These are phyloP conservation scores for Diplodia mutila DNA, from an alignment of 2,329 filamentous ascomycete genomes.

Conservation along the genomic window DNA sequence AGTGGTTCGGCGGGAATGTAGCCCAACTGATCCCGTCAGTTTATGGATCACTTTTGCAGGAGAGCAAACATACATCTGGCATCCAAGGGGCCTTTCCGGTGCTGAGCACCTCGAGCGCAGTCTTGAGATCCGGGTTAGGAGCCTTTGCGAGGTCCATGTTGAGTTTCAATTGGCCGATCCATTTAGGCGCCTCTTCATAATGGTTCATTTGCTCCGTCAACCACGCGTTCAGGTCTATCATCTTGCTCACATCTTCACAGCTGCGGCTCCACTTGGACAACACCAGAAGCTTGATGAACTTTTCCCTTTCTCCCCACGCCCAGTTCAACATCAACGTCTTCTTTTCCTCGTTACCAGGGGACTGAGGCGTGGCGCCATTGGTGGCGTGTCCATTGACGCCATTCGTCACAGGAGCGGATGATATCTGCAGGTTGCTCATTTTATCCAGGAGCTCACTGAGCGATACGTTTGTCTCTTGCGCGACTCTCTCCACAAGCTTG, in stretches of 20 bases:
- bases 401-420: slow-evolving; percentile 50
- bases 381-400: slow-evolving; percentile 39
- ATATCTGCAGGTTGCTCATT: slow-evolving; percentile 68
- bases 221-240: slow-evolving; percentile 85
- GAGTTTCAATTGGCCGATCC: slow-evolving; percentile 70
- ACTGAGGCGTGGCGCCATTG: slow-evolving; percentile 46
- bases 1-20: slow-evolving; percentile 77
- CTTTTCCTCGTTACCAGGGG: slow-evolving; percentile 71
- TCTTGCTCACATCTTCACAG: slow-evolving; percentile 75
- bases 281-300: slow-evolving; percentile 91
- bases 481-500: slow-evolving; percentile 73
- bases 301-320: slow-evolving; percentile 76
- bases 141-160: slow-evolving; percentile 73
- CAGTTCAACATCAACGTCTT: slow-evolving; percentile 77
- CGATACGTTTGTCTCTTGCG: slow-evolving; percentile 81
- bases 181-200: slow-evolving; percentile 56
- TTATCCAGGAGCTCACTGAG: slow-evolving; percentile 71
- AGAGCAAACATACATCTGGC: slow-evolving; percentile 66
- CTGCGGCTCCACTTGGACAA: slow-evolving; percentile 88
- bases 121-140: slow-evolving; percentile 88
- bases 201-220: slow-evolving; percentile 49
- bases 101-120: slow-evolving; percentile 81
- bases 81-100: slow-evolving; percentile 78
- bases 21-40: slow-evolving; percentile 57
- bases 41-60: slow-evolving; percentile 22